Base-by-base conservation (phyloP, 352 stramenopile species). In the Blastocystis sp. region DNA sequence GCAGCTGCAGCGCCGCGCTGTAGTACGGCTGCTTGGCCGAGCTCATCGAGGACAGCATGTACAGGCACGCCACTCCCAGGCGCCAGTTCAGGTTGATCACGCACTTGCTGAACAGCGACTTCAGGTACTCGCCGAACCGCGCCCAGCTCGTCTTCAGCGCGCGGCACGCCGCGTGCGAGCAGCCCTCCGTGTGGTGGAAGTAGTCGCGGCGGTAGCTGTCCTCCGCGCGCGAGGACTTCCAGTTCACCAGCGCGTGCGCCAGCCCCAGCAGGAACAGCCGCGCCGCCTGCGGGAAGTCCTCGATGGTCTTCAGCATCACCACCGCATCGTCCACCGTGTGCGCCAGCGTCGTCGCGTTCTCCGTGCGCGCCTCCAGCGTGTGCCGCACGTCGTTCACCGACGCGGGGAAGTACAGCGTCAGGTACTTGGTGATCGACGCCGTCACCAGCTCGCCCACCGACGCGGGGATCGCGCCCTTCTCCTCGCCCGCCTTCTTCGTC, bases 271-370 rank as follows among this genome's bases (percentile, higher is more conserved):
- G 38, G 45, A 79, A 78, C 4, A 88, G 68, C 28, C 78, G 59
- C 14, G 52, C 78, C 21, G 78, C 78, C 52, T 88, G 78, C 0
- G 78, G 78, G 63, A 88, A 88, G 52, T 88, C 61, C 2, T 88
- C 78, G 24, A 77, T 79, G 28, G 43, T 76, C 52, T 88, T 54
- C 54, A 88, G 54, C 52, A 78, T 54, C 64, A 76, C 48, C 45
- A 78, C 68, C 17, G 38, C 63, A 40, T 88, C 68, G 38, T 88
- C 61, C 38, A 88, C 34, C 7, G 78, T 57, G 7, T 54, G 43
- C 28, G 45, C 10, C 38, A 88, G 65, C 24, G 64, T 76, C n/a
- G n/a, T 45, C 19, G 65, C 61, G 42, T 88, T 88, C 78, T 88
- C 74, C 24, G 45, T 59, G 34, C 74, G 54, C 10, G 74, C n/a